Conservation (phyloP, 176 grass and related monocot genomes). For the Triticum aestivum region DNA sequence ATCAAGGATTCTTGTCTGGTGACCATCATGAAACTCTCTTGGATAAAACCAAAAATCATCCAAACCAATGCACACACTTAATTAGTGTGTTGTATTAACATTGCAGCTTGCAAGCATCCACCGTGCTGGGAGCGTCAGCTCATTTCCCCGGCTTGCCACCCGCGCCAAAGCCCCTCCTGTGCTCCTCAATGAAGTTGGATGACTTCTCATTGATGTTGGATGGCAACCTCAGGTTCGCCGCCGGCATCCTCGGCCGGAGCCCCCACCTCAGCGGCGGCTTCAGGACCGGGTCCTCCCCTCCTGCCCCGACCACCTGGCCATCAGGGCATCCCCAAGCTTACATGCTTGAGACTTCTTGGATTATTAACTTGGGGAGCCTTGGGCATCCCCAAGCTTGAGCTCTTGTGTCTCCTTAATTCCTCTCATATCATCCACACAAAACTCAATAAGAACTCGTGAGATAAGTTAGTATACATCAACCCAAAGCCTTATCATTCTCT, state of each 20-base stretch:
- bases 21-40: not conserved
- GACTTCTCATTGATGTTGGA: conserved; percentile 52
- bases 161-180: conserved; percentile 23
- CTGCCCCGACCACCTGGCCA: not conserved
- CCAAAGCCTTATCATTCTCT: too few relatives aligned
- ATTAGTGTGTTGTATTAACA: too few relatives aligned
- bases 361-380: too few relatives aligned
- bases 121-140: not conserved
- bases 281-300: not conserved
- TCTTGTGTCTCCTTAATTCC: too few relatives aligned
- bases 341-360: too few relatives aligned
- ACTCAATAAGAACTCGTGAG: too few relatives aligned
- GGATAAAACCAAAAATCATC: too few relatives aligned
- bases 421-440: too few relatives aligned
- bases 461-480: too few relatives aligned
- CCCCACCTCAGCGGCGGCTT: conserved; percentile 7
- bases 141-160: conserved; percentile 33
- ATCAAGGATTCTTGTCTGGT: not conserved
- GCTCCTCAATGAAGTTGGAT: conserved; percentile 39
- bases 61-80: not conserved
- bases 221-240: conserved; percentile 22
- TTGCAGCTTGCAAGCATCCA: too few relatives aligned
- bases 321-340: too few relatives aligned
- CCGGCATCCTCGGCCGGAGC: conserved; percentile 44
- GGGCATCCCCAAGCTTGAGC: too few relatives aligned